Conservation (phyloP, 2,329 filamentous ascomycete genomes). For the Rosellinia necatrix region DNA sequence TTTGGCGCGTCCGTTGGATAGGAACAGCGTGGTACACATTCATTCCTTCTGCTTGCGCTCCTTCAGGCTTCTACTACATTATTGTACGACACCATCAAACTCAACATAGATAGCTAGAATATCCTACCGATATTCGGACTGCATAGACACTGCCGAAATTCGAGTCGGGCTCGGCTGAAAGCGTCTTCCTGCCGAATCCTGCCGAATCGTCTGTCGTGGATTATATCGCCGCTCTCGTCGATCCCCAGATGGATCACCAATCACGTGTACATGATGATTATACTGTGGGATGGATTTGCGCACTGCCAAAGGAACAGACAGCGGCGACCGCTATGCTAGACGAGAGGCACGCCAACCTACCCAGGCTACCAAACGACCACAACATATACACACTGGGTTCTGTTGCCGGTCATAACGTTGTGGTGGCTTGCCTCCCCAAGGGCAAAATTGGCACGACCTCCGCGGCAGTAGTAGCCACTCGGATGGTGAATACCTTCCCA, state of each 20-base stretch:
- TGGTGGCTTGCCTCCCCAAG: constrained; percentile 29
- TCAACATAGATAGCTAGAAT: too few relatives aligned
- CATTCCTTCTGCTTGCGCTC: too few relatives aligned
- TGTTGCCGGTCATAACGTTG: constrained; percentile 32
- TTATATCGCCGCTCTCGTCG: background rate
- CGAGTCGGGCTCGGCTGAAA: too few relatives aligned
- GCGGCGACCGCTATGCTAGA: constrained; percentile 9
- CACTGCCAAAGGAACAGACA: background rate
- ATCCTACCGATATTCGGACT: too few relatives aligned
- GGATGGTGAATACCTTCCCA: constrained; percentile 41
- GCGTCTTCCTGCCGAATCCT: too few relatives aligned
- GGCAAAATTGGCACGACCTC: constrained; percentile 41
- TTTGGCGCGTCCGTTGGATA: too few relatives aligned
- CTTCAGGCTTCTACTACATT: too few relatives aligned
- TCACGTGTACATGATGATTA: constrained; percentile 1
- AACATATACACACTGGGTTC: constrained; percentile 33
- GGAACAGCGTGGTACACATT: too few relatives aligned
- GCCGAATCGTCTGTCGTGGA: background rate
- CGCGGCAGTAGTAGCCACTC: constrained; percentile 40
- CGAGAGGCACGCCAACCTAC: background rate
- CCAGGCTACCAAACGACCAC: constrained; percentile 2
- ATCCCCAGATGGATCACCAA: background rate
- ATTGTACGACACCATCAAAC: too few relatives aligned
- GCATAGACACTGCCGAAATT: too few relatives aligned
- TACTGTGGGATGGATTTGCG: constrained; percentile 8